Conservation (phyloP, 2,329 filamentous ascomycete species). For the Penicillium brevicompactum region DNA sequence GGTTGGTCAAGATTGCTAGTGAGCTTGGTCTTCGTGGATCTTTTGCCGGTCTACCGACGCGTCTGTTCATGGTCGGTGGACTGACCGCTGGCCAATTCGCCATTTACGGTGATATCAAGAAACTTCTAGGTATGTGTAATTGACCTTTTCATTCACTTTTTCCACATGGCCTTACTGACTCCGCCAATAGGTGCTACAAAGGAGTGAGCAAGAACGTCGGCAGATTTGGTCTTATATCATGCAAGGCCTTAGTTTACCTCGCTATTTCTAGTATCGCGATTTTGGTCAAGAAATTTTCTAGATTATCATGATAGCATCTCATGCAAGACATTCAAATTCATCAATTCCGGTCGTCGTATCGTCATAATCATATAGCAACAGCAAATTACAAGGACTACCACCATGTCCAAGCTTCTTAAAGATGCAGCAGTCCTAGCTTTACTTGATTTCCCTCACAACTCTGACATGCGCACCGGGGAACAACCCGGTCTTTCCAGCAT, state of each 20-base stretch:
- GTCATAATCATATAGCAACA: constrained; percentile 2
- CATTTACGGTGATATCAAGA: constrained; percentile 79
- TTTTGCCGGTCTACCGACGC: constrained; percentile 85
- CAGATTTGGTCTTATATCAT: no score
- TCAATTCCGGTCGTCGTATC: constrained; percentile 1
- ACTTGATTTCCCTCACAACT: constrained; percentile 45
- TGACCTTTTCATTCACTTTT: not conserved
- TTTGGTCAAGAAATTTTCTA: not conserved
- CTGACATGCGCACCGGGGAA: constrained; percentile 79
- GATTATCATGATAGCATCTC: not conserved
- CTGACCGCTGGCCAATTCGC: constrained; percentile 80
- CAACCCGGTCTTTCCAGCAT: constrained; percentile 76
- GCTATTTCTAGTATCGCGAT: no score
- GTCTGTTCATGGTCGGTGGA: constrained; percentile 87
- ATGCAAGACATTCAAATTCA: constrained; percentile 4
- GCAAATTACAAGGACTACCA: not conserved
- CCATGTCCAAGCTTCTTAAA: not conserved
- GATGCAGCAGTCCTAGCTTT: not conserved
- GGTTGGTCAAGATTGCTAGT: constrained; percentile 76
- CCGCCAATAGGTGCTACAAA: not conserved
- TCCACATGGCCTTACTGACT: not conserved
- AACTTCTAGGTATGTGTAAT: constrained; percentile 56
- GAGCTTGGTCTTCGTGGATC: constrained; percentile 86
- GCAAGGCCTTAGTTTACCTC: no score
- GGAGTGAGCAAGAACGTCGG: not conserved